Percentiles rank a stretch among this genome's conserved stretches.
These are phyloP conservation scores for Actinomortierella ambigua DNA, from an alignment of 371 early-diverging fungal genomes.

Conservation along the genomic window DNA sequence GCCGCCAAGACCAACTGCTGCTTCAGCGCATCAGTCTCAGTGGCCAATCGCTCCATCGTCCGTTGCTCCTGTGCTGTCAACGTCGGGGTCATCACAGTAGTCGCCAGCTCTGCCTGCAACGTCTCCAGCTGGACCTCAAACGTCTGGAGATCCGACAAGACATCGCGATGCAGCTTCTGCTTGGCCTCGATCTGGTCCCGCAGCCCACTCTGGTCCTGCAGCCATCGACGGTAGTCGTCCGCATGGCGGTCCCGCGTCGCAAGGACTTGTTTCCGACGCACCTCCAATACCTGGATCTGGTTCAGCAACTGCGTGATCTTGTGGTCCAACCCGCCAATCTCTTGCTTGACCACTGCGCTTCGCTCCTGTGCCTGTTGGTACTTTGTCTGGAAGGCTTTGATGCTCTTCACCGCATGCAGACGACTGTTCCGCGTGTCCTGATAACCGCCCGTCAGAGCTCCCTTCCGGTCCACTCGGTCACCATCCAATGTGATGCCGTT, in stretches of 20 bases:
- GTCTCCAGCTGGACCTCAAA: conserved; percentile 21
- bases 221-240: conserved; percentile 54
- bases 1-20: conserved; percentile 5
- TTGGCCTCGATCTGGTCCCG: conserved; percentile 54
- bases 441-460: conserved; percentile 94
- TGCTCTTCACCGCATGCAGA: conserved; percentile 69
- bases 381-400: conserved; percentile 49
- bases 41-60: conserved; percentile 20
- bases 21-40: conserved; percentile 15
- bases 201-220: conserved; percentile 60
- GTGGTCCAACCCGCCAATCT: conserved; percentile 69
- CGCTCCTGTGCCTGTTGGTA: conserved; percentile 55
- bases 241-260: conserved; percentile 57
- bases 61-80: conserved; percentile 28
- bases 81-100: conserved; percentile 32
- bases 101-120: conserved; percentile 18
- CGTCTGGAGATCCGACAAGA: conserved; percentile 20
- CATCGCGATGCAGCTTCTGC: conserved; percentile 22
- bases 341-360: conserved; percentile 50
- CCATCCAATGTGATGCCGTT: conserved; percentile 93
- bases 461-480: conserved; percentile 93
- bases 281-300: conserved; percentile 54
- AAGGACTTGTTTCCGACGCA: conserved; percentile 53
- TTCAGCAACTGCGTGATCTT: conserved; percentile 65
- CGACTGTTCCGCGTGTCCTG: conserved; percentile 77